Conservation (phyloP, 352 stramenopile genomes). For the Phytophthora tubulina region DNA sequence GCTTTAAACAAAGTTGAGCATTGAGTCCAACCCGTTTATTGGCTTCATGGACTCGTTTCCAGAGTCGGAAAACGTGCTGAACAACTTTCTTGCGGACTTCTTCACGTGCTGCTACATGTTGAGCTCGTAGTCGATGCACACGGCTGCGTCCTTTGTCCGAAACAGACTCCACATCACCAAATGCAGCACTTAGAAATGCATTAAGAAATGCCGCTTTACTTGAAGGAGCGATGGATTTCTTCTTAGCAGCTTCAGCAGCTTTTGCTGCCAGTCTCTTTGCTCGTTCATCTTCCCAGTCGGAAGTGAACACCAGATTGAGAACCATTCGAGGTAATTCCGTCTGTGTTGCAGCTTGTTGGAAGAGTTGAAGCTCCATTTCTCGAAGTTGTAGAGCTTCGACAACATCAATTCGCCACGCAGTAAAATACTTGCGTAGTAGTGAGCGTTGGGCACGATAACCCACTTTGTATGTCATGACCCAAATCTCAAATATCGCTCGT, state of each 20-base stretch:
- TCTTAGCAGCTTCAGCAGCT: conserved; percentile 23
- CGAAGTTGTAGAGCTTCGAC: conserved; percentile 55
- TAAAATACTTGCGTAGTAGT: conserved; percentile 51
- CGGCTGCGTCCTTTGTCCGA: conserved; percentile 27
- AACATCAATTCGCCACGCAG: conserved; percentile 60
- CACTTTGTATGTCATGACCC: conserved; percentile 57
- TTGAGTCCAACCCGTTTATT: conserved; percentile 64
- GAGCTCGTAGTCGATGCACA: conserved; percentile 47
- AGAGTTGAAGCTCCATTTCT: conserved; percentile 70
- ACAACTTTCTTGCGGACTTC: conserved; percentile 73
- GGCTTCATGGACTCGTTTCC: conserved; percentile 62
- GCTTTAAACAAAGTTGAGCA: conserved; percentile 80
- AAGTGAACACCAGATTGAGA: conserved; percentile 81
- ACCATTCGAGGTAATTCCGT: conserved; percentile 62
- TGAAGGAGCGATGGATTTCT: conserved; percentile 11
- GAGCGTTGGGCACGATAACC: conserved; percentile 44
- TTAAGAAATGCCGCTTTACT: conserved; percentile 36
- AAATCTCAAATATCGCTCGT: conserved; percentile 57
- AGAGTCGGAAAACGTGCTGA: conserved; percentile 70
- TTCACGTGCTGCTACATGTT: conserved; percentile 56
- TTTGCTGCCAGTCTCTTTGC: conserved; percentile 24
- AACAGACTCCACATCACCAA: conserved; percentile 51
- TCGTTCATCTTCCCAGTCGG: conserved; percentile 50
- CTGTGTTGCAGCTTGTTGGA: conserved; percentile 60
- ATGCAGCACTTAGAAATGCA: conserved; percentile 68